Evolutionary conservation across 306 rosid genomes (phyloP), one percentile per base, ranked within the genome.

Genomic region (Datisca glomerata): DNA sequence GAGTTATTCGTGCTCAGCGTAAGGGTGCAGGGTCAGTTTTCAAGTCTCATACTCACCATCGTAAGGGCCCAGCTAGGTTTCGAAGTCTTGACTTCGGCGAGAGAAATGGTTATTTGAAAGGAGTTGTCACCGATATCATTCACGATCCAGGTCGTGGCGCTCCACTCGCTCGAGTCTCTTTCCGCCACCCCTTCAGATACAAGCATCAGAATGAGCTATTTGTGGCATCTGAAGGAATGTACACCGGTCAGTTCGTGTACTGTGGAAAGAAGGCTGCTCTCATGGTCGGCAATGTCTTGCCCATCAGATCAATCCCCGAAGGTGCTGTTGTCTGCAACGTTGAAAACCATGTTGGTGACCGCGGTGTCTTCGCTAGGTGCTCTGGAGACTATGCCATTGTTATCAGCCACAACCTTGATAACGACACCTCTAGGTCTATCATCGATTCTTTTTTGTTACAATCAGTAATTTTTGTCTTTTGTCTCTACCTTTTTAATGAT

Each of bases 141-240:
- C 94, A 82, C 65, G 87, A 78, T 41, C 87, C 94, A 0, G 94
- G 94, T 1, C 87, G 87, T 8, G 87, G 87, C 20, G 94, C 94
- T 1, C 94, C 94, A 0, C 84, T 82, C 0, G 94, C 94, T 4
- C 67, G 70, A 47, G 87, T 82, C 35, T 13, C 78, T 0, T 82
- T 82, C 68, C 78, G 84, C 8, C 94, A 78, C 39, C 94, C 94
- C 0, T 82, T 82, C 43, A 47, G 87, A 41, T 82, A 78, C 63
- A 68, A 74, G 87, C 70, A 74, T 41, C 94, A 81, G 60, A 39
- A 22, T 0, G 94, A 78, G 52, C 72, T 78, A 1, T 81, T 81
- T 33, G 58, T 81, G 16, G 84, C 94, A 0, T 74, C 94, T 1
- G 87, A 81, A 41, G 94, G 94, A 1, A 16, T 82, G 49, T 82